phyloP scores from a whole-genome alignment of 1,284 basidiomycete species.

The Cerrena zonata region DNA sequence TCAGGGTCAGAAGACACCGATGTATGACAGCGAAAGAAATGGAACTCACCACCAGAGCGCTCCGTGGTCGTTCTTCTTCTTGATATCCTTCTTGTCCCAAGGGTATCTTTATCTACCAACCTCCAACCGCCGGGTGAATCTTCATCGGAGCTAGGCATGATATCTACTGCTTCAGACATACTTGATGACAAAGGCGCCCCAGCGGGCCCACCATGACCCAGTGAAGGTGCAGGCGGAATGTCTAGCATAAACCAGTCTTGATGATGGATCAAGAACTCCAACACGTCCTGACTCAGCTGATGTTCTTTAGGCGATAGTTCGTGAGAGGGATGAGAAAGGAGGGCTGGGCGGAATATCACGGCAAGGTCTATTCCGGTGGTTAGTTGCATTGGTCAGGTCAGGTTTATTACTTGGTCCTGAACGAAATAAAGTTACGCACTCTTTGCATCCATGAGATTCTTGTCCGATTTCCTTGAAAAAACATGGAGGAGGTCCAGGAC shows the following conservation, averaged over 20 bases:
- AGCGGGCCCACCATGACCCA: slow-evolving; percentile 19
- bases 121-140: slow-evolving; percentile 45
- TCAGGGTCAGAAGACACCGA: too few relatives aligned
- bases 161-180: slow-evolving; percentile 32
- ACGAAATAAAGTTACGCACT: slow-evolving; percentile 50
- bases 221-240: slow-evolving; percentile 59
- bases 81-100: slow-evolving; percentile 35
- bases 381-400: slow-evolving; percentile 1
- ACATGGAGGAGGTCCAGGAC: slow-evolving; percentile 93
- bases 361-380: slow-evolving; percentile 67
- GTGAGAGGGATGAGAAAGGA: slow-evolving; percentile 84
- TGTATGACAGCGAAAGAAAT: neutral
- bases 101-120: slow-evolving; percentile 19
- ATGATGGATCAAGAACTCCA: slow-evolving; percentile 90
- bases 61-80: slow-evolving; percentile 54
- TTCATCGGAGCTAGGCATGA: slow-evolving; percentile 42
- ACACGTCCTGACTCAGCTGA: slow-evolving; percentile 79
- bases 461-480: slow-evolving; percentile 84
- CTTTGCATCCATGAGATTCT: slow-evolving; percentile 92
- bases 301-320: slow-evolving; percentile 80
- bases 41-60: slow-evolving; percentile 38
- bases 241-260: slow-evolving; percentile 85
- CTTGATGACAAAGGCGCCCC: slow-evolving; percentile 10
- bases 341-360: slow-evolving; percentile 88
- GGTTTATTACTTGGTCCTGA: neutral